Evolutionary conservation across 2,329 filamentous ascomycete genomes (phyloP).

Genomic region (Colletotrichum simmondsii): DNA sequence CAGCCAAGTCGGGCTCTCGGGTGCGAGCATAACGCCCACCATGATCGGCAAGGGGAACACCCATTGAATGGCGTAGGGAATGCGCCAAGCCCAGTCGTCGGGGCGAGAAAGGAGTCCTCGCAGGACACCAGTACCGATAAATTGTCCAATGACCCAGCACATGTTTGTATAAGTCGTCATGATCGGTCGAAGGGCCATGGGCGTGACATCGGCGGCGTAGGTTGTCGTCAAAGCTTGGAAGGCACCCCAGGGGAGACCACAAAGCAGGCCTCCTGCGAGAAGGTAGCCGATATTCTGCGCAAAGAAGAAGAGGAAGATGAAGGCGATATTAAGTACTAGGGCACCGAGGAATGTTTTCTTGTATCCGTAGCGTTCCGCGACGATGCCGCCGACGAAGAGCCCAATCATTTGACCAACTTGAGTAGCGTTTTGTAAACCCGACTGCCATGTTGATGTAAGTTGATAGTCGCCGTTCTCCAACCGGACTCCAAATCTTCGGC

Average conservation of each 20-base stretch:
- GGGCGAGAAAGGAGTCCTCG: conserved; percentile 43
- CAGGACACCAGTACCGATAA: conserved; percentile 49
- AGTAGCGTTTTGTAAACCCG: background rate
- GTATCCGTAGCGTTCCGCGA: conserved; percentile 51
- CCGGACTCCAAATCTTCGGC: no score
- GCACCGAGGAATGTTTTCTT: no score
- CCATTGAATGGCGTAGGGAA: conserved; percentile 55
- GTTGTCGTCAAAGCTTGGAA: background rate
- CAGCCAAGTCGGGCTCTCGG: background rate
- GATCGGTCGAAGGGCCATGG: conserved; percentile 45
- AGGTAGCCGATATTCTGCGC: background rate
- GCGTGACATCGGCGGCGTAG: conserved; percentile 48
- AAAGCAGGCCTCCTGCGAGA: background rate
- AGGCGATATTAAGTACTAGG: conserved; percentile 43
- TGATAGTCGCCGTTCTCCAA: background rate
- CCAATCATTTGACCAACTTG: background rate
- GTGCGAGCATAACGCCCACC: background rate
- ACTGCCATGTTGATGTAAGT: background rate
- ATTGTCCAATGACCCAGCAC: conserved; percentile 54
- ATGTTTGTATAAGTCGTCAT: conserved; percentile 50
- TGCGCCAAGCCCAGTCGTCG: conserved; percentile 49
- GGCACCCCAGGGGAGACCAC: background rate
- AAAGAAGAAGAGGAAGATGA: conserved; percentile 32
- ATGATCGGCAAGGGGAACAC: conserved; percentile 42
- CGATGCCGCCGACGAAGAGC: conserved; percentile 41